phyloP scores from a whole-genome alignment of 192 early-diverging fungal species.

The Gryganskiella cystojenkinii region DNA sequence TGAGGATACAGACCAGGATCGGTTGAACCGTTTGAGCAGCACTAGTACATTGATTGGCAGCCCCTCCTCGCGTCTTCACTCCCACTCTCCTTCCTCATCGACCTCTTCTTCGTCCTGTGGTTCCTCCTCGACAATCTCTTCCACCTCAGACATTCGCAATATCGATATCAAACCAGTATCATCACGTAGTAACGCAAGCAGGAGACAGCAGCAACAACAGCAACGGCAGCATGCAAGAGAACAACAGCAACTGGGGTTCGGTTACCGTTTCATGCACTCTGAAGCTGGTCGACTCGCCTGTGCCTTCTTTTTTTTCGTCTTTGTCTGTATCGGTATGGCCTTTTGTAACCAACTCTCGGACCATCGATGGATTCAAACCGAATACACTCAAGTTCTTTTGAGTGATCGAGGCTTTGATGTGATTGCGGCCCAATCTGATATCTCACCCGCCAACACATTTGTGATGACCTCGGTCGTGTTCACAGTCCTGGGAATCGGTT shows the following conservation, averaged over 20 bases:
- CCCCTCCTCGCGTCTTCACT: slow-evolving; percentile 1
- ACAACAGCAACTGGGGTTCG: background rate
- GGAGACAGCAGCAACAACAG: background rate
- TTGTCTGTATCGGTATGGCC: slow-evolving; percentile 48
- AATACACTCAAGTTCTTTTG: slow-evolving; percentile 35
- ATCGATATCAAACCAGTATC: too few relatives aligned
- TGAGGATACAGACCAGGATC: slow-evolving; percentile 5
- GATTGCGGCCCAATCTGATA: slow-evolving; percentile 34
- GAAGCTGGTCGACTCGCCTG: slow-evolving; percentile 35
- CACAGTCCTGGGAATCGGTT: slow-evolving; percentile 29
- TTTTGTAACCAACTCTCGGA: slow-evolving; percentile 57
- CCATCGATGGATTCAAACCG: slow-evolving; percentile 51
- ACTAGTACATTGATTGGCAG: slow-evolving; percentile 32
- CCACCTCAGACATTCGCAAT: background rate
- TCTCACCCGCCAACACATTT: slow-evolving; percentile 46
- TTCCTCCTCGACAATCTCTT: background rate
- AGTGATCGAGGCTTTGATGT: slow-evolving; percentile 52
- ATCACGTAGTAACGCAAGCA: too few relatives aligned
- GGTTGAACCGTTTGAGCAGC: slow-evolving; percentile 24
- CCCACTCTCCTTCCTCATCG: background rate
- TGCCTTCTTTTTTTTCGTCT: slow-evolving; percentile 34
- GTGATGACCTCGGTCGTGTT: slow-evolving; percentile 53
- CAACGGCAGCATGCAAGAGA: too few relatives aligned
- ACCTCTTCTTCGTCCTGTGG: slow-evolving; percentile 1
- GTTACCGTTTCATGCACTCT: slow-evolving; percentile 37